Evolutionary conservation across 805 yeast genomes (phyloP).

Genomic region (Priceomyces medius): DNA sequence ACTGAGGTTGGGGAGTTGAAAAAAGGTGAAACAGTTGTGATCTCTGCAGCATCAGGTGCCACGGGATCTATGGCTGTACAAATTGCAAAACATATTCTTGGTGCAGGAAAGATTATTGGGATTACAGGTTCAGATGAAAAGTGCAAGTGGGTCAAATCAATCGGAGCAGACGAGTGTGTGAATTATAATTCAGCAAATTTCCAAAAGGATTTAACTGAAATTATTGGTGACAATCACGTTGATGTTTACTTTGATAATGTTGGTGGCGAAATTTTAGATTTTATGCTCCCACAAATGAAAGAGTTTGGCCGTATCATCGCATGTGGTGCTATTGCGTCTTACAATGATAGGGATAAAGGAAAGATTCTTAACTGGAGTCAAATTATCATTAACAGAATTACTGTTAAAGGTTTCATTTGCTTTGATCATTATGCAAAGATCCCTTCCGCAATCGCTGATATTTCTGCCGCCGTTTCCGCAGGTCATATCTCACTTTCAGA

Average conservation of each 20-base stretch:
- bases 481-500: constrained; percentile 42
- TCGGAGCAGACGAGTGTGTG: constrained; percentile 53
- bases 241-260: constrained; percentile 62
- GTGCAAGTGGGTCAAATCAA: constrained; percentile 49
- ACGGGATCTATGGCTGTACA: constrained; percentile 63
- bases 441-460: constrained; percentile 11
- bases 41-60: constrained; percentile 74
- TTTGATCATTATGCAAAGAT: constrained; percentile 20
- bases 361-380: constrained; percentile 40
- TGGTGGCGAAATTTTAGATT: constrained; percentile 58
- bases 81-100: constrained; percentile 51
- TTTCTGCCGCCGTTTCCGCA: constrained; percentile 28
- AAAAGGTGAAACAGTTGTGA: constrained; percentile 46
- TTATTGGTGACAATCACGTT: constrained; percentile 46
- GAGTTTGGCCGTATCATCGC: constrained; percentile 48
- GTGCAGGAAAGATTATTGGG: constrained; percentile 57
- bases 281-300: constrained; percentile 39
- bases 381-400: constrained; percentile 51
- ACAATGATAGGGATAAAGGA: constrained; percentile 42
- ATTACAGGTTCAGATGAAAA: constrained; percentile 62
- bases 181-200: constrained; percentile 42
- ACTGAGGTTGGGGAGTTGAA: constrained; percentile 47
- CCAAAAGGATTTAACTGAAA: constrained; percentile 22
- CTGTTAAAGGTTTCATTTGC: constrained; percentile 53
- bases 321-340: constrained; percentile 65